These are phyloP conservation scores for Lobulomyces angularis DNA, from an alignment of 192 early-diverging fungal genomes.

Conservation along the genomic window DNA sequence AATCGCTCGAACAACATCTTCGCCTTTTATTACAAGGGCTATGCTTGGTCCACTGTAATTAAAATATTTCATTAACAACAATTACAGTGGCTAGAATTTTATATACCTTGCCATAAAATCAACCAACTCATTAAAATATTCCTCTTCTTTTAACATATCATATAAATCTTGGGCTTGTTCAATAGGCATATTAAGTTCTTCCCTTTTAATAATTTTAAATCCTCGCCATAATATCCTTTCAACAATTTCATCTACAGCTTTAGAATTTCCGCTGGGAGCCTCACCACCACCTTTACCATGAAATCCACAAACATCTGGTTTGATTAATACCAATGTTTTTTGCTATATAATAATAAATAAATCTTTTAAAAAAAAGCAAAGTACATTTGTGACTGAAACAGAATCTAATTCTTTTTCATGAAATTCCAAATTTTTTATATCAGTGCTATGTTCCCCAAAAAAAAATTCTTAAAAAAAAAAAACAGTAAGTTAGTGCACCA, in stretches of 20 bases:
- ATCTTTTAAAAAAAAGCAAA: too few relatives aligned
- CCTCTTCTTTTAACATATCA: constrained; percentile 16
- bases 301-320: constrained; percentile 35
- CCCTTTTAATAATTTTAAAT: constrained; percentile 31
- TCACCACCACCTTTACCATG: too few relatives aligned
- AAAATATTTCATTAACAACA: constrained; percentile 1
- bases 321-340: constrained; percentile 42
- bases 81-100: neutral
- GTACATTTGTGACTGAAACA: too few relatives aligned
- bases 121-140: constrained; percentile 20
- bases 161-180: constrained; percentile 29
- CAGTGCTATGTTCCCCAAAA: too few relatives aligned
- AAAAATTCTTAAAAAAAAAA: too few relatives aligned
- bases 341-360: constrained; percentile 4
- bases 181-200: constrained; percentile 21
- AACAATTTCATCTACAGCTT: constrained; percentile 32
- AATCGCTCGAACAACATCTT: constrained; percentile 35
- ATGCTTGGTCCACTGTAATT: constrained; percentile 16
- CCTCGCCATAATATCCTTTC: constrained; percentile 31
- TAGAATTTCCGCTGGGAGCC: too few relatives aligned
- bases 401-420: too few relatives aligned
- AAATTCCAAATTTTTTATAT: too few relatives aligned
- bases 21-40: constrained; percentile 30
- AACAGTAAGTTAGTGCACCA: too few relatives aligned
- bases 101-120: neutral